Base-by-base conservation (phyloP, 2,329 filamentous ascomycete species). In the Aspergillus sp. region DNA sequence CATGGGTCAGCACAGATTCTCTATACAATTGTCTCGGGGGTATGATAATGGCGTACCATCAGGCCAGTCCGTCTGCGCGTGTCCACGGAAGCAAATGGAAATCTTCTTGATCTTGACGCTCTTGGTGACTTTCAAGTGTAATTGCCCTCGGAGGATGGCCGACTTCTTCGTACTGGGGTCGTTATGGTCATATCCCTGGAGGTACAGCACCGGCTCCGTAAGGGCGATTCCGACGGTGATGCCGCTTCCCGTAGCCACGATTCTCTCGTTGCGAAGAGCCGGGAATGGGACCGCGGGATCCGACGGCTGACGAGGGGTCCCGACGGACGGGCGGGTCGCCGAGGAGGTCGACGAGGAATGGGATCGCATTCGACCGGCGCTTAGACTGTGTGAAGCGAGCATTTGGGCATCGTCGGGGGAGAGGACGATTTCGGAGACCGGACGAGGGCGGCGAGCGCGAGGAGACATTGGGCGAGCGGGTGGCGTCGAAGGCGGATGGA, bases 91-190 rank as follows among this genome's bases (percentile, higher is more conserved):
- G 64, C 89, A 93, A 48, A 99, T 78, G 5, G 88, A 91, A 20
- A 99, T 83, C 3, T 90, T 88, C 76, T 96, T 97, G 60, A 99
- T 86, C 74, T 99, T 99, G 44, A 91, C 85, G 59, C 89, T 88
- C 68, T 97, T 97, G 43, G 88, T 87, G 11, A 97, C 83, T 54
- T 87, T 87, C 36, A 99, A 70, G 63, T 89, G 87, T 51, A 99
- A 73, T 59, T 86, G 91, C 16, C 94, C 94, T 51, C 94, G 83
- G 13, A 99, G 79, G 67, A 99, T 87, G 1, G 92, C 89, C 5
- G 91, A 93, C 49, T 81, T 88, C 47, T 84, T 80, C 2, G 81
- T 80, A 10, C 84, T 81, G 3, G 72, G 67, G 40, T 78, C 76
- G 58, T 73, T 73, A 7, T 74, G 71, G 57, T 79, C 76, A 55